Base-by-base conservation (phyloP, 163 green algal species). In the Scenedesmus sp. region DNA sequence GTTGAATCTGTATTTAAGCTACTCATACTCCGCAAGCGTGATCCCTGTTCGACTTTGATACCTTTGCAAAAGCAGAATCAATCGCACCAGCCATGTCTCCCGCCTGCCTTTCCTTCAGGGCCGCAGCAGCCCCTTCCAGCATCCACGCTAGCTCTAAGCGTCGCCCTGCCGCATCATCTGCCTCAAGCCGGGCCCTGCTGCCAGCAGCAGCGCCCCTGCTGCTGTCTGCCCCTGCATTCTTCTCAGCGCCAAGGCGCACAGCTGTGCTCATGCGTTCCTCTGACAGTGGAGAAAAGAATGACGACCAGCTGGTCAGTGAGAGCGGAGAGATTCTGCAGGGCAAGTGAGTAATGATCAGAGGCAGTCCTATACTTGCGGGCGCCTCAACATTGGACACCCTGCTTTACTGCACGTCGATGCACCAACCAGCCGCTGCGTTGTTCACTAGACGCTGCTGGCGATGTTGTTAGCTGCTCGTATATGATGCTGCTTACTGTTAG, bases 261-360 rank as follows among this genome's bases (percentile, higher is more conserved):
- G 52, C 70, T 2, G 70, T 79, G 23, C 70, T 79, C 23, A 79
- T 79, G 70, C 70, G 23, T 52, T 79, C 70, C 12, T 79, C 70
- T 52, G 70, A 79, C 70, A 79, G 70, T 52, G 70, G 70, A 23
- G 70, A 79, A 23, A 79, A 79, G 70, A 79, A 79, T 23, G 70
- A 79, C 18, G 70, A 79, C 70, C 10, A 79, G 70, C 70, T 79
- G 4, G 70, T 79, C 23, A 79, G 23, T 18, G 70, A 79, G 4
- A 79, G 70, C 23, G 70, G 70, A 46, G 70, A 79, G 70, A 79
- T 79, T 23, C 20, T 79, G 70, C 70, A 79, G 70, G 70, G 70
- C 70, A 79, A 52, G 70, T 79, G 23, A 52, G 70, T 79, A 8
- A 76, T 7, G 7, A 5, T 46, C 34, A 46, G 34, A 46, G 34